These are phyloP conservation scores for Neurospora sp. DNA, from an alignment of 495 filamentous ascomycete genomes.

Conservation along the genomic window DNA sequence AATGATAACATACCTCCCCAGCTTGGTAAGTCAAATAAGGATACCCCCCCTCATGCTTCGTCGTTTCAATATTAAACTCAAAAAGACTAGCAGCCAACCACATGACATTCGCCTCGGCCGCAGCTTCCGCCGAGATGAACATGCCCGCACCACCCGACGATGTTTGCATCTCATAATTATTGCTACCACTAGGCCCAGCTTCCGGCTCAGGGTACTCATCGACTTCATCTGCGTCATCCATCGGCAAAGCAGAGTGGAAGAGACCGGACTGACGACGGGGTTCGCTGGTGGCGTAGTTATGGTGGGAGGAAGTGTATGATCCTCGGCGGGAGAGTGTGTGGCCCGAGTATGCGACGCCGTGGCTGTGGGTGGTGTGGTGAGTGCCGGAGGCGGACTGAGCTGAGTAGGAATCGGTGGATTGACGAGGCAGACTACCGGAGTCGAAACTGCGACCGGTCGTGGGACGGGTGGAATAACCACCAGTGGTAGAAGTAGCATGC, in stretches of 20 bases:
- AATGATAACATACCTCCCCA: constrained; percentile 53
- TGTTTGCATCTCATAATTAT: not conserved
- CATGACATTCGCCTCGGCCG: constrained; percentile 34
- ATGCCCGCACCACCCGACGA: not conserved
- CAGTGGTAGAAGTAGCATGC: constrained; percentile 2
- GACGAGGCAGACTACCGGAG: constrained; percentile 30
- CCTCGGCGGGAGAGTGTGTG: constrained; percentile 10
- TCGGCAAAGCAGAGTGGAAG: constrained; percentile 79
- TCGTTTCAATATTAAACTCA: constrained; percentile 89
- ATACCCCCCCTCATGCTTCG: constrained; percentile 87
- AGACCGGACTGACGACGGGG: constrained; percentile 49
- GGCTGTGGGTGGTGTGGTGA: not conserved
- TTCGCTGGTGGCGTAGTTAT: constrained; percentile 16
- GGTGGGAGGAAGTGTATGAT: not conserved
- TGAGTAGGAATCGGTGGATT: constrained; percentile 30
- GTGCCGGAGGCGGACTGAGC: constrained; percentile 15
- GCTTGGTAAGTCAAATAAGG: constrained; percentile 92
- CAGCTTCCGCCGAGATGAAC: not conserved
- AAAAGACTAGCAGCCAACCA: constrained; percentile 92
- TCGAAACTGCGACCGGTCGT: constrained; percentile 44
- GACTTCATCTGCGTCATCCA: constrained; percentile 46
- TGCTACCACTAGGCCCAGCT: not conserved
- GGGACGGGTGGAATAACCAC: constrained; percentile 27
- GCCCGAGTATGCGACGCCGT: constrained; percentile 12
- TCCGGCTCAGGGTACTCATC: not conserved